Evolutionary conservation across 2,329 filamentous ascomycete species (phyloP).

Genomic region (Curvularia verruculosa): DNA sequence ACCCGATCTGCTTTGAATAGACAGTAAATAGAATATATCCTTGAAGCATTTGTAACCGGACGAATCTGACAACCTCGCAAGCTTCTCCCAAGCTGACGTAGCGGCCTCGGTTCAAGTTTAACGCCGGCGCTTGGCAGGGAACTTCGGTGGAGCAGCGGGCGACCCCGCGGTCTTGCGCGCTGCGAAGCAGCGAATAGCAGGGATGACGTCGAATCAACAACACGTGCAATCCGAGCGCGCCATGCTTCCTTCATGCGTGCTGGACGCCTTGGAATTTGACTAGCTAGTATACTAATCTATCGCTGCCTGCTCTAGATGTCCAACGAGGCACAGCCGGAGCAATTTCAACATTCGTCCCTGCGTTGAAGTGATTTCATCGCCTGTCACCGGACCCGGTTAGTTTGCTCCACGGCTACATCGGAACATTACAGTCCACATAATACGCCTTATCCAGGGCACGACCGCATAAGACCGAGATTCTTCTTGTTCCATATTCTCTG

Average conservation of each 20-base stretch:
- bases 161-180: constrained; percentile 17
- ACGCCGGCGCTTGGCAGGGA: constrained; percentile 8
- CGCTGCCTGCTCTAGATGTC: not conserved
- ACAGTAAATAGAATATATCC: not conserved
- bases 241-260: not conserved
- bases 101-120: not conserved
- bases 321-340: not conserved
- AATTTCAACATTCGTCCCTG: not conserved
- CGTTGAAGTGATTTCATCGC: constrained; percentile 21
- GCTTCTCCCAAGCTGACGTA: constrained; percentile 12
- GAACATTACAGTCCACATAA: constrained; percentile 11
- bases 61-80: constrained; percentile 11
- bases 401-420: constrained; percentile 22
- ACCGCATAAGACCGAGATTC: not conserved
- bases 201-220: constrained; percentile 25
- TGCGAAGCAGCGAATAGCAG: constrained; percentile 10
- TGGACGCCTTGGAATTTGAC: constrained; percentile 9
- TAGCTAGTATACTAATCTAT: not conserved
- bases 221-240: constrained; percentile 1
- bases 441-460: constrained; percentile 3
- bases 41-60: not conserved
- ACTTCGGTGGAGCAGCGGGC: constrained; percentile 12
- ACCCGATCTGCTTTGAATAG: not conserved
- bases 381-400: constrained; percentile 23
- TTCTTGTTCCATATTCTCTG: not conserved